These are phyloP conservation scores for Pseudoturritis turrita DNA, from an alignment of 345 rosid species.

Conservation along the genomic window DNA sequence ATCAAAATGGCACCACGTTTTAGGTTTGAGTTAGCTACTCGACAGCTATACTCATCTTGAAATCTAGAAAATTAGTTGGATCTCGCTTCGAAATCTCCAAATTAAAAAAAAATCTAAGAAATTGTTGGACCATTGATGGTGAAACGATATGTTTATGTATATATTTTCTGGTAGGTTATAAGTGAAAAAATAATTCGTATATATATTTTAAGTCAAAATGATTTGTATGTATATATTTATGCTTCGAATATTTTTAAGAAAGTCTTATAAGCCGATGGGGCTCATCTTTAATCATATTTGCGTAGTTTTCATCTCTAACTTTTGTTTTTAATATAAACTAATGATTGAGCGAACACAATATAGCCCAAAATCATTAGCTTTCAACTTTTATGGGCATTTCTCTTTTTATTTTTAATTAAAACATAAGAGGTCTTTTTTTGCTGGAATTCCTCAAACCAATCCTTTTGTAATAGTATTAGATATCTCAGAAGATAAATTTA, in stretches of 20 bases:
- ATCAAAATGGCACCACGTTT: too few relatives aligned
- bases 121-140: not conserved
- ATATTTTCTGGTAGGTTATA: too few relatives aligned
- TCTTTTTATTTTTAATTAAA: not conserved
- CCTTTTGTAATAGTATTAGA: constrained; percentile 6
- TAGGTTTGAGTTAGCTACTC: too few relatives aligned
- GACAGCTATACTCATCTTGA: too few relatives aligned
- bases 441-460: constrained; percentile 26
- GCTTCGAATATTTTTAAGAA: not conserved
- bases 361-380: constrained; percentile 5
- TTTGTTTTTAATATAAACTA: not conserved
- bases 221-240: too few relatives aligned
- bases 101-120: too few relatives aligned
- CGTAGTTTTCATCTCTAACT: not conserved
- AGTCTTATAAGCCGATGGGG: not conserved
- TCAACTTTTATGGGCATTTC: not conserved
- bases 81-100: too few relatives aligned
- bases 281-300: not conserved
- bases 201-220: not conserved
- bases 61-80: too few relatives aligned
- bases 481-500: not conserved
- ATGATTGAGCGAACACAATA: not conserved
- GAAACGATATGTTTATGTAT: not conserved
- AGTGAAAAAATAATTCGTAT: constrained; percentile 1
- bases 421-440: constrained; percentile 12